Evolutionary conservation across 2,329 filamentous ascomycete species (phyloP), one percentile per base, ranked within the genome.

Genomic region (Rachicladosporium sp.): DNA sequence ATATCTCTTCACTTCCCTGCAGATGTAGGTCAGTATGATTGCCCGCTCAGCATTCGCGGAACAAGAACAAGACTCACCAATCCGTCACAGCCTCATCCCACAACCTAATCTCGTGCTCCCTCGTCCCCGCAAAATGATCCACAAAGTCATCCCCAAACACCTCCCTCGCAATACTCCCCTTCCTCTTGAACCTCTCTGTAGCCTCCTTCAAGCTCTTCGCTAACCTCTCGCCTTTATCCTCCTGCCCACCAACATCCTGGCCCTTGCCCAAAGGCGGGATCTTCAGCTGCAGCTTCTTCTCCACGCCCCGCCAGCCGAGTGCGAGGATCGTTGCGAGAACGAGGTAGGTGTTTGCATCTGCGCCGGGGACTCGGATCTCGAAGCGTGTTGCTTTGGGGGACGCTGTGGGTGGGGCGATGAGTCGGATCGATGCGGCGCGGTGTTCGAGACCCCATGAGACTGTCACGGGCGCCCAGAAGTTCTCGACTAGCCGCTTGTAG

Each of bases 31-130:
- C 34, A 51, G 46, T 41, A 40, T 10, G 4, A 23, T n/a, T 23
- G 11, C 34, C n/a, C 10, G 13, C 10, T 29, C 9, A 9, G 27
- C 23, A 2, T 33, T 2, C 6, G 12, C 10, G 6, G 11, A 19
- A 2, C 3, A n/a, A 11, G n/a, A 11, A 10, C 1, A 12, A n/a
- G 7, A n/a, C 82, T 61, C 70, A 89, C 87, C 89, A 96, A 61
- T 96, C 91, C 12, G 91, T 96, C 4, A 96, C 89, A 2, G 88
- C 88, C 60, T 96, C 89, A 53, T 96, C 88, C 82, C 84, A 98
- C 12, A 94, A 64, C 45, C 83, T 69, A 43, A 91, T 73, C 64
- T 98, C 91, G 62, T 98, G 88, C 60, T 93, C 81, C 47, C 91
- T 74, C 11, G 89, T 94, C 10, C 91, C 91, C 9, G 80, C 85